A percentile compares a stretch with the other conserved stretches of the same genome.
These are phyloP conservation scores for Puya raimondii DNA, from an alignment of 176 grass and related monocot species.

Conservation along the genomic window DNA sequence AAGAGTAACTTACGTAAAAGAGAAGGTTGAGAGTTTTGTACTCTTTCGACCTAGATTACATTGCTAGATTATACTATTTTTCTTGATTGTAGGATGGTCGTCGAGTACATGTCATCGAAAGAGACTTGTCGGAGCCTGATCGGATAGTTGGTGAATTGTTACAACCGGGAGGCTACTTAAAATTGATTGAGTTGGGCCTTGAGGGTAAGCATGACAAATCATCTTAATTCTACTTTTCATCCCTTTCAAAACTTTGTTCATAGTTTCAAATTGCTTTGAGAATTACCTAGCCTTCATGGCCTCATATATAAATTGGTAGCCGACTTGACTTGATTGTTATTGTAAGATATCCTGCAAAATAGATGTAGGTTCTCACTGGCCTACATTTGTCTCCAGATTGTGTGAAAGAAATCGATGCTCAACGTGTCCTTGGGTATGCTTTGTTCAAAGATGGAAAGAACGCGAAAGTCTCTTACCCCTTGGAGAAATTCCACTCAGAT, in stretches of 20 bases:
- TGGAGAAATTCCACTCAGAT: conserved; percentile 86
- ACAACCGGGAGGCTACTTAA: conserved; percentile 91
- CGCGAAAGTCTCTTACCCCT: conserved; percentile 76
- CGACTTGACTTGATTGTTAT: neutral
- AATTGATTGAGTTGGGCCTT: conserved; percentile 77
- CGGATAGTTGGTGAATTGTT: conserved; percentile 95
- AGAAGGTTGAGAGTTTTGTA: neutral
- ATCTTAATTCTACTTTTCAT: neutral
- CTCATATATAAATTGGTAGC: neutral
- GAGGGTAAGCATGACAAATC: conserved; percentile 39
- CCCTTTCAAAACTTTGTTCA: neutral
- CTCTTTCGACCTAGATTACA: neutral
- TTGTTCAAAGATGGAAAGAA: conserved; percentile 85
- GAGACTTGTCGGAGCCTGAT: conserved; percentile 88
- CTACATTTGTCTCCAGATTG: conserved; percentile 47
- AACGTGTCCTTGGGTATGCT: conserved; percentile 76
- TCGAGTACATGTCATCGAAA: conserved; percentile 88
- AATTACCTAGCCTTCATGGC: neutral
- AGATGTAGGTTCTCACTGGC: neutral
- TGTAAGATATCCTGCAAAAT: neutral
- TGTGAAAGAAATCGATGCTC: conserved; percentile 92
- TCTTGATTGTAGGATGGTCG: conserved; percentile 59
- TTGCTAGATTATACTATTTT: neutral
- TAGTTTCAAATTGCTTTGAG: neutral
- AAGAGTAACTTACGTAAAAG: no score